Conservation (phyloP, 2,329 filamentous ascomycete genomes). For the Alternaria sp. region DNA sequence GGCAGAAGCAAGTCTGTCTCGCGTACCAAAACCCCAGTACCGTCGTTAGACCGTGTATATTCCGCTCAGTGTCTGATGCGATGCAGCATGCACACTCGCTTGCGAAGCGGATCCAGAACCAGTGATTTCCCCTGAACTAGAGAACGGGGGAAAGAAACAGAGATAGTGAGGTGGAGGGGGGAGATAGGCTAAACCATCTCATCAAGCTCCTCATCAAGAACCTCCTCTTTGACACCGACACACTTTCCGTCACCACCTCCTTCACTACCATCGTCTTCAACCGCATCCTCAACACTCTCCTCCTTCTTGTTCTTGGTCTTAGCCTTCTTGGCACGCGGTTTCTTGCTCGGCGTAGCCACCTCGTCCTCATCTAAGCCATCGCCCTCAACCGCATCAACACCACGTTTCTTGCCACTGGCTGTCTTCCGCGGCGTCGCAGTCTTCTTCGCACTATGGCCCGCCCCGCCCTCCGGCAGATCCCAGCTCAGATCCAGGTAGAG, state of each 20-base stretch:
- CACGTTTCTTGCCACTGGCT: not conserved
- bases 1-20: not conserved
- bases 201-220: not conserved
- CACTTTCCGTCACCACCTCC: not conserved
- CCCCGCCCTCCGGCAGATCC: slow-evolving; percentile 15
- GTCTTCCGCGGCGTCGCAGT: not conserved
- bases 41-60: not conserved
- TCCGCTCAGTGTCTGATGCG: not conserved
- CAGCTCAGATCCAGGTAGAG: slow-evolving; percentile 23
- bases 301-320: slow-evolving; percentile 21
- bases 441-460: slow-evolving; percentile 2
- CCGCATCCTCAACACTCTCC: not conserved
- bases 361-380: not conserved
- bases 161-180: too few species aligned
- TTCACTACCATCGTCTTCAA: not conserved
- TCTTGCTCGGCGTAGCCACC: not conserved
- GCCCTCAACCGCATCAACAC: not conserved
- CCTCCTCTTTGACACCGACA: slow-evolving; percentile 8
- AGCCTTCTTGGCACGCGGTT: not conserved
- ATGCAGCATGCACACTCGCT: not conserved
- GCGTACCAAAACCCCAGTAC: not conserved
- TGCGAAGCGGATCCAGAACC: not conserved
- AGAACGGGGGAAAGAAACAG: too few species aligned
- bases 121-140: not conserved
- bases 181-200: not conserved